These are phyloP conservation scores for Leucosporidium creatinivorum DNA, from an alignment of 768 basidiomycete genomes.

Conservation along the genomic window DNA sequence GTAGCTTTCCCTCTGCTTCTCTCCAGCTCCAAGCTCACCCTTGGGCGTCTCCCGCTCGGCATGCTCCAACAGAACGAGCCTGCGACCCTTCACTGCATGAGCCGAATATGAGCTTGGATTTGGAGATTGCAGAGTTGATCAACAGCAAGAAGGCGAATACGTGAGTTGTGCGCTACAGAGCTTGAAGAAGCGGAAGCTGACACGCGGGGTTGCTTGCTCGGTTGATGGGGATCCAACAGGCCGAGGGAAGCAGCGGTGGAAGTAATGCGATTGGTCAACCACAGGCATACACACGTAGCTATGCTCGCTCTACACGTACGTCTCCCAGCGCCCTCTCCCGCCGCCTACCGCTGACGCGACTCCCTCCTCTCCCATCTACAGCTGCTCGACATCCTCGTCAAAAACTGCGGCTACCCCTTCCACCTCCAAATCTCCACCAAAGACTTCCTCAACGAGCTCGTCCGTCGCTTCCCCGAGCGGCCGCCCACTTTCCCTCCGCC, in stretches of 20 bases:
- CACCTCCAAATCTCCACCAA: conserved; percentile 96
- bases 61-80: conserved; percentile 51
- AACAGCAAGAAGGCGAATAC: conserved; percentile 94
- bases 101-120: conserved; percentile 82
- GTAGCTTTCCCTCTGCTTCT: neutral
- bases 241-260: conserved; percentile 87
- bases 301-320: conserved; percentile 64
- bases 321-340: neutral
- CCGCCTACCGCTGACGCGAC: neutral
- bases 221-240: conserved; percentile 43
- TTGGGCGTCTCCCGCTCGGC: neutral
- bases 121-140: conserved; percentile 89
- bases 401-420: conserved; percentile 92
- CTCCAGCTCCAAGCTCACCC: neutral
- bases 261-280: conserved; percentile 75
- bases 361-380: conserved; percentile 9
- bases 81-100: conserved; percentile 79
- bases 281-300: conserved; percentile 84
- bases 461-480: conserved; percentile 92
- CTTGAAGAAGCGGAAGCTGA: neutral
- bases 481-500: conserved; percentile 91
- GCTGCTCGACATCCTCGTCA: conserved; percentile 83
- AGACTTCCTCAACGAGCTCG: conserved; percentile 96
- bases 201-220: neutral
- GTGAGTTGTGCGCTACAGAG: conserved; percentile 47